Percentiles rank a stretch among this genome's conserved stretches.
phyloP scores from a whole-genome alignment of 2,329 filamentous ascomycete genomes.

The Pseudocercospora fuligena region DNA sequence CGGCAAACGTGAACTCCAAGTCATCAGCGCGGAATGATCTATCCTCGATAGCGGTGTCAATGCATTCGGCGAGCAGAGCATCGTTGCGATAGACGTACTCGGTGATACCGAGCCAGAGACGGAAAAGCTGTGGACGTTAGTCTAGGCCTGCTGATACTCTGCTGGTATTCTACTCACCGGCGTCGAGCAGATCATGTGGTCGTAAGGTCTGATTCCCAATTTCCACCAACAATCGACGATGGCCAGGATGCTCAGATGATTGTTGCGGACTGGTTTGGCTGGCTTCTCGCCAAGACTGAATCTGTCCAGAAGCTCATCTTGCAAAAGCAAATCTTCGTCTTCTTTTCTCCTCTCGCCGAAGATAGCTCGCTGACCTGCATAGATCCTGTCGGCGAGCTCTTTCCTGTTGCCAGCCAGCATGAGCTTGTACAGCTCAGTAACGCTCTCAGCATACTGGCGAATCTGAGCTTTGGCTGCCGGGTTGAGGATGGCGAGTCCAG shows the following conservation, averaged over 20 bases:
- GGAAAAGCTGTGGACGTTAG: slow-evolving; percentile 67
- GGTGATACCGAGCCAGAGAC: slow-evolving; percentile 94
- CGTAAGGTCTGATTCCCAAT: slow-evolving; percentile 90
- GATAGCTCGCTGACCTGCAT: slow-evolving; percentile 76
- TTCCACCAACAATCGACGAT: slow-evolving; percentile 99
- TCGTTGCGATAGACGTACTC: slow-evolving; percentile 91
- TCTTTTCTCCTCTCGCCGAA: slow-evolving; percentile 59
- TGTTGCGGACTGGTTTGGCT: slow-evolving; percentile 77
- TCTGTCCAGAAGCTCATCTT: slow-evolving; percentile 81
- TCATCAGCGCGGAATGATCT: slow-evolving; percentile 93
- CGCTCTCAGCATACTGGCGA: slow-evolving; percentile 86
- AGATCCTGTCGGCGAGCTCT: slow-evolving; percentile 75
- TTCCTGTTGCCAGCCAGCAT: slow-evolving; percentile 85
- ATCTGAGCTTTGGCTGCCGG: slow-evolving; percentile 92
- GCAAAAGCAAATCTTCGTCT: slow-evolving; percentile 70
- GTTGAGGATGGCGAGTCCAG: slow-evolving; percentile 94
- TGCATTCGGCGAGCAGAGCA: slow-evolving; percentile 74
- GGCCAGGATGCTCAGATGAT: slow-evolving; percentile 87
- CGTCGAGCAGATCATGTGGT: slow-evolving; percentile 99
- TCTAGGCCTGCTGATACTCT: not conserved
- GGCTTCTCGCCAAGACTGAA: slow-evolving; percentile 80
- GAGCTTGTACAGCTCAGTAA: slow-evolving; percentile 93
- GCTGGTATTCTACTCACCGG: slow-evolving; percentile 62
- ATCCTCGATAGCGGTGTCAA: slow-evolving; percentile 86
- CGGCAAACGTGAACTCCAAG: slow-evolving; percentile 96